Base-by-base conservation (phyloP, 257 asterid species). In the Ajuga chamaepitys region DNA sequence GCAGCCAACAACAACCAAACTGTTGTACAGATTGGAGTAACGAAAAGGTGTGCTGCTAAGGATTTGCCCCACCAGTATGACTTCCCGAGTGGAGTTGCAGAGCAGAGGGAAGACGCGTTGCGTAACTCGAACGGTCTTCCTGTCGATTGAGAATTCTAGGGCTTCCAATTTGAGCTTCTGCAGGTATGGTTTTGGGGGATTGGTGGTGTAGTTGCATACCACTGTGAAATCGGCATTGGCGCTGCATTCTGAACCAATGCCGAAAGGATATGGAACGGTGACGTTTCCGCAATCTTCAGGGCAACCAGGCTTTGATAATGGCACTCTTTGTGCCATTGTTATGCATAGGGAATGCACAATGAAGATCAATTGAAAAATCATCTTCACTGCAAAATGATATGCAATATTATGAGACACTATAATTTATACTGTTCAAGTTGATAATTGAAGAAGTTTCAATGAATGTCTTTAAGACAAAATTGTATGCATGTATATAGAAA, bases 181-280 rank as follows among this genome's bases (percentile, higher is more conserved):
- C 54, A 66, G 25, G 54, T 51, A 38, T 9, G 71, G 54, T 11
- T 40, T 38, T 1, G 63, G 44, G 16, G 54, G 63, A 24, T 14
- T 24, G 53, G 37, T 21, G 12, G 18, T 37, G 24, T 25, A 11
- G 20, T 9, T 17, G 4, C 71, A 66, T 5, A 11, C 21, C 28
- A 66, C 8, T 25, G 42, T 3, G 37, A 37, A 66, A 0, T 12
- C 40, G 7, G 71, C 14, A 7, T 53, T 53, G 32, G 26, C 28
- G 40, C 71, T 66, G 54, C 71, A 66, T 35, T 53, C 11, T 18
- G 63, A 14, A 3, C 62, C 63, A 14, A 66, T 16, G 35, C 71
- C 71, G 54, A 66, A 66, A 9, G 71, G 71, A 17, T 38, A 66
- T 0, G 63, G 71, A 30, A 66, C 40, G 63, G n/a, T 52, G 32